Evolutionary conservation across 179 eudicot species (phyloP).

Genomic region (Silene coronaria): DNA sequence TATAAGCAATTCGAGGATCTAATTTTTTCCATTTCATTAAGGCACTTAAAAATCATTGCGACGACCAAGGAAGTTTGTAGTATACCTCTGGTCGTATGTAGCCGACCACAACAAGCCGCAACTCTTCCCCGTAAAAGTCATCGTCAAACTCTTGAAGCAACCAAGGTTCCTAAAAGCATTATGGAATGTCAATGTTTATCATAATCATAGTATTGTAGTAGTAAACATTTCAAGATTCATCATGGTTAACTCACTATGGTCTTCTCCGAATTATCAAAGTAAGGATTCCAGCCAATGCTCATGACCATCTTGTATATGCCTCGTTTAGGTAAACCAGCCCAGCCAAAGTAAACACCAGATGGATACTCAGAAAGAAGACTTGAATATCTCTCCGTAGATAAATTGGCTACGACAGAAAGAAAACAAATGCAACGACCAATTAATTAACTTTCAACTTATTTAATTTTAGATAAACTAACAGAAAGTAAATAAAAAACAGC

Average conservation of each 20-base stretch:
- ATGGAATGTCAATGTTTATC: not conserved
- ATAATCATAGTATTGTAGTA: not conserved
- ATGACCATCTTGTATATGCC: constrained; percentile 95
- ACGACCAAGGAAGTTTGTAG: not conserved
- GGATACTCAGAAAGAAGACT: constrained; percentile 65
- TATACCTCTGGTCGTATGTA: constrained; percentile 91
- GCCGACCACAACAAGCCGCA: constrained; percentile 73
- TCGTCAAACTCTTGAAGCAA: constrained; percentile 82
- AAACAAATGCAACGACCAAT: not conserved
- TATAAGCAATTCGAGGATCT: too few species aligned
- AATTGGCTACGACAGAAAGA: constrained; percentile 52
- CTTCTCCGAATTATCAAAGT: constrained; percentile 77
- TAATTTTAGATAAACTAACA: not conserved
- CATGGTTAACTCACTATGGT: constrained; percentile 64
- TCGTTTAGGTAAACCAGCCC: constrained; percentile 73
- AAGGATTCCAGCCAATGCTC: constrained; percentile 99
- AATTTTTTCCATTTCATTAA: too few species aligned
- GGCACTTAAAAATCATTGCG: too few species aligned
- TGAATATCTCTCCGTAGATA: constrained; percentile 59
- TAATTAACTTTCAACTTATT: not conserved
- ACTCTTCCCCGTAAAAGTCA: constrained; percentile 88
- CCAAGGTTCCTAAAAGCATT: constrained; percentile 78
- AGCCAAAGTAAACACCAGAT: constrained; percentile 92
- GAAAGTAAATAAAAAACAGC: not conserved
- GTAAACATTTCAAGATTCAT: not conserved